Evolutionary conservation across 331 rosid genomes (phyloP).

Genomic region (Acacia pycnantha): DNA sequence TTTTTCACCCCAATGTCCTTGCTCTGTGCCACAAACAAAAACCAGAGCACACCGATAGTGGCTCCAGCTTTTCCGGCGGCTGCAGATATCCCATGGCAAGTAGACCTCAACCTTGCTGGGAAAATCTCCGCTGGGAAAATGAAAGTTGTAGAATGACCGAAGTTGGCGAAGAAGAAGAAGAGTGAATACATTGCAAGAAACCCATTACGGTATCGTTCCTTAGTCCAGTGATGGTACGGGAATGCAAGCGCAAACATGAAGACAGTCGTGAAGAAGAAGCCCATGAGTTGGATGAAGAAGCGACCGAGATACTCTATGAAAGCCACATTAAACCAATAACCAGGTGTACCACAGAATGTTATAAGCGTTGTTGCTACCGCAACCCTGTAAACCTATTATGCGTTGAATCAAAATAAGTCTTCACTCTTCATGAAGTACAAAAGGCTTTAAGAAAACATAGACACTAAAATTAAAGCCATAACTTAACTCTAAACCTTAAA

Average conservation of each 20-base stretch:
- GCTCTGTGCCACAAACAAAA: conserved; percentile 42
- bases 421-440: too few relatives aligned
- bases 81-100: conserved; percentile 50
- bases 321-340: conserved; percentile 48
- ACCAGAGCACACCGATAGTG: conserved; percentile 41
- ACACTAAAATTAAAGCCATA: too few relatives aligned
- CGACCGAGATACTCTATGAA: conserved; percentile 37
- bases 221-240: conserved; percentile 45
- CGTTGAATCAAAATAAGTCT: neutral
- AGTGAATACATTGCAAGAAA: conserved; percentile 37
- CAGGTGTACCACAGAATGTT: conserved; percentile 43
- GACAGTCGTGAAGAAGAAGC: conserved; percentile 49
- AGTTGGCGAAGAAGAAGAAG: conserved; percentile 50
- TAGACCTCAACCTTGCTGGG: conserved; percentile 50
- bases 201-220: conserved; percentile 28
- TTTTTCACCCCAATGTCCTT: conserved; percentile 47
- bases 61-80: conserved; percentile 48
- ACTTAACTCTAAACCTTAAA: too few relatives aligned
- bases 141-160: conserved; percentile 49
- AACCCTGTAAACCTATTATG: conserved; percentile 28
- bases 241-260: conserved; percentile 54
- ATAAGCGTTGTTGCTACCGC: conserved; percentile 38
- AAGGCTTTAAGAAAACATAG: too few relatives aligned
- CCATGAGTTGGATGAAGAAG: conserved; percentile 49
- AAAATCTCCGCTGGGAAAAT: conserved; percentile 47